Conservation (phyloP, 345 rosid genomes). For the Arabidopsis suecica region DNA sequence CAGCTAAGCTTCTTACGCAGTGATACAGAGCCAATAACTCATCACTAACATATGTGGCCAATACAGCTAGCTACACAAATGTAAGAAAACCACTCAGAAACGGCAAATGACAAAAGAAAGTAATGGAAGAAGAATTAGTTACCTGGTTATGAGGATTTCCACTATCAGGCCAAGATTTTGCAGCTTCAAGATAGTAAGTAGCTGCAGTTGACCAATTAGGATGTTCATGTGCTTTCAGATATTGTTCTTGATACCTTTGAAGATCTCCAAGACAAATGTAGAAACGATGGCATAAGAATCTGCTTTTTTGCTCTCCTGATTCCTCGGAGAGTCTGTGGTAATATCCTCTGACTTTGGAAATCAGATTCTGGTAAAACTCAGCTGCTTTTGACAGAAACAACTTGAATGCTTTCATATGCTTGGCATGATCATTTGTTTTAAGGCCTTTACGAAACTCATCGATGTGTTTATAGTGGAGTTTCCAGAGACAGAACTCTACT, state of each 20-base stretch:
- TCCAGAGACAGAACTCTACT: slow-evolving; percentile 86
- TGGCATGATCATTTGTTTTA: slow-evolving; percentile 46
- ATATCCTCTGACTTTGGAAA: slow-evolving; percentile 53
- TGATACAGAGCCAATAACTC: slow-evolving; percentile 91
- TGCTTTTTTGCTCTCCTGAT: slow-evolving; percentile 49
- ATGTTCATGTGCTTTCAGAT: slow-evolving; percentile 48
- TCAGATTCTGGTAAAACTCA: slow-evolving; percentile 61
- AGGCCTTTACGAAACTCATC: slow-evolving; percentile 84
- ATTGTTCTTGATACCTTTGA: slow-evolving; percentile 82
- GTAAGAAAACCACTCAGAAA: not conserved
- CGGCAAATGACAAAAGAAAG: not conserved
- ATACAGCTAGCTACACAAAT: slow-evolving; percentile 71
- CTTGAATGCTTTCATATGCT: slow-evolving; percentile 60
- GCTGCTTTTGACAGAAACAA: slow-evolving; percentile 65
- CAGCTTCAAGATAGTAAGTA: slow-evolving; percentile 77
- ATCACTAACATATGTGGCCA: slow-evolving; percentile 89
- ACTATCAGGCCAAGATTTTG: slow-evolving; percentile 75
- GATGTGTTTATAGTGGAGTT: slow-evolving; percentile 80
- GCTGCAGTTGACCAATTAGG: slow-evolving; percentile 86
- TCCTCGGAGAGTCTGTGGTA: slow-evolving; percentile 54
- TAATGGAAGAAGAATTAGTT: slow-evolving; percentile 3
- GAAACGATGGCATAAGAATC: slow-evolving; percentile 80
- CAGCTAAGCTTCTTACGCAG: slow-evolving; percentile 91
- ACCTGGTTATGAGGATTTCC: slow-evolving; percentile 97
- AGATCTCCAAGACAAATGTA: slow-evolving; percentile 92